phyloP scores from a whole-genome alignment of 495 filamentous ascomycete genomes.

The Penicillium paxilli region DNA sequence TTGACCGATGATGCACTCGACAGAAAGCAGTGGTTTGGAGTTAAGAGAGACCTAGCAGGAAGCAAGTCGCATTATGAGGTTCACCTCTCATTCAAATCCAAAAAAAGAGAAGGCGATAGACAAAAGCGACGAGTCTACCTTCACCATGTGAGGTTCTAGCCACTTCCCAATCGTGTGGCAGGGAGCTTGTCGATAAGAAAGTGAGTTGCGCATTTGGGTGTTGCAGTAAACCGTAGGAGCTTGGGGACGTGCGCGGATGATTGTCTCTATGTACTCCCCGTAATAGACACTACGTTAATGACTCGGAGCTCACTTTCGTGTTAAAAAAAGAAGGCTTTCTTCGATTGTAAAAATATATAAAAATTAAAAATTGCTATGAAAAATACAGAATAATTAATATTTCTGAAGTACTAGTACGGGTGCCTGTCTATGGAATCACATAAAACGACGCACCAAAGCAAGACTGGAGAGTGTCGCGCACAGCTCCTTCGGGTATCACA shows the following conservation, averaged over 20 bases:
- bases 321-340: too few relatives aligned
- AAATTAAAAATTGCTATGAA: too few relatives aligned
- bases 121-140: background rate
- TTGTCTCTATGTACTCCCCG: too few relatives aligned
- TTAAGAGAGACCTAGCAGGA: background rate
- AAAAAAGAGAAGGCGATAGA: background rate
- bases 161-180: background rate
- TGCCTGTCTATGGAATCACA: background rate
- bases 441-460: slow-evolving; percentile 10
- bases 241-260: background rate
- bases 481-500: slow-evolving; percentile 32
- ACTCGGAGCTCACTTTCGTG: too few relatives aligned
- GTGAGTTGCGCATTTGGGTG: slow-evolving; percentile 17
- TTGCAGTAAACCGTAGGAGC: slow-evolving; percentile 12
- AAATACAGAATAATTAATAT: too few relatives aligned
- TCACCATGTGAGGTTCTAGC: background rate
- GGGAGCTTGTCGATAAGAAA: slow-evolving; percentile 19
- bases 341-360: too few relatives aligned
- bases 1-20: background rate
- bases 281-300: too few relatives aligned
- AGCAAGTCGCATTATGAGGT: slow-evolving; percentile 18
- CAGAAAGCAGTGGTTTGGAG: background rate
- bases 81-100: background rate
- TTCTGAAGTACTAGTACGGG: background rate
- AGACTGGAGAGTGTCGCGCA: slow-evolving; percentile 19